phyloP scores from a whole-genome alignment of 331 rosid genomes.

The Rhamnella rubrinervis region DNA sequence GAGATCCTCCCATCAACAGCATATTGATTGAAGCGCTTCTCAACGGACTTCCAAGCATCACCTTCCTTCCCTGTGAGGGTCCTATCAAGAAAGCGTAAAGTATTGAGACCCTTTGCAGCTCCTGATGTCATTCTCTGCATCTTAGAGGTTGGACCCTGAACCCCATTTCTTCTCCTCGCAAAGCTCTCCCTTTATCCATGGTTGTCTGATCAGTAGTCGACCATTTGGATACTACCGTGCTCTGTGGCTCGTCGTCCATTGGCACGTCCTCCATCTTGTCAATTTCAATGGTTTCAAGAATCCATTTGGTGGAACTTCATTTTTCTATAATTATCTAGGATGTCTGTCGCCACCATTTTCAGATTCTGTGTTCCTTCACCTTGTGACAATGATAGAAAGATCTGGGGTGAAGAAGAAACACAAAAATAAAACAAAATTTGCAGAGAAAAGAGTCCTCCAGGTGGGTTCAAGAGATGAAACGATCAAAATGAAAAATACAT shows the following conservation, averaged over 20 bases:
- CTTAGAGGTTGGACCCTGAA: neutral
- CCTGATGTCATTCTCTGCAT: slow-evolving; percentile 36
- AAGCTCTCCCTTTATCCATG: slow-evolving; percentile 6
- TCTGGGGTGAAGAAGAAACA: too few species aligned
- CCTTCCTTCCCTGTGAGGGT: slow-evolving; percentile 64
- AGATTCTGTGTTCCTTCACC: too few species aligned
- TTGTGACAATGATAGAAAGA: too few species aligned
- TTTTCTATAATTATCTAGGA: slow-evolving; percentile 17
- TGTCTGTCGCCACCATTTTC: slow-evolving; percentile 15
- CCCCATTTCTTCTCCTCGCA: slow-evolving; percentile 27
- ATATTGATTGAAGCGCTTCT: slow-evolving; percentile 51
- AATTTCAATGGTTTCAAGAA: slow-evolving; percentile 54
- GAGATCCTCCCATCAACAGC: slow-evolving; percentile 48
- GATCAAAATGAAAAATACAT: too few species aligned
- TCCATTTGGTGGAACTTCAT: slow-evolving; percentile 40
- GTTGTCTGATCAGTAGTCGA: slow-evolving; percentile 1
- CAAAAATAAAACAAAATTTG: too few species aligned
- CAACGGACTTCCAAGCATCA: slow-evolving; percentile 64
- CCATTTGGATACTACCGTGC: slow-evolving; percentile 6
- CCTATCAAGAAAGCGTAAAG: slow-evolving; percentile 77
- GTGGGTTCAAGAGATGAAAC: too few species aligned
- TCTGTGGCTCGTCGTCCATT: neutral
- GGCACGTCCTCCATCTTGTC: slow-evolving; percentile 38
- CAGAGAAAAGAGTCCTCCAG: too few species aligned
- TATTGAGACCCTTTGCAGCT: slow-evolving; percentile 51